Evolutionary conservation across 805 yeast species (phyloP), one percentile per base, ranked within the genome.

Genomic region (Jamesozyma jinghongensis): DNA sequence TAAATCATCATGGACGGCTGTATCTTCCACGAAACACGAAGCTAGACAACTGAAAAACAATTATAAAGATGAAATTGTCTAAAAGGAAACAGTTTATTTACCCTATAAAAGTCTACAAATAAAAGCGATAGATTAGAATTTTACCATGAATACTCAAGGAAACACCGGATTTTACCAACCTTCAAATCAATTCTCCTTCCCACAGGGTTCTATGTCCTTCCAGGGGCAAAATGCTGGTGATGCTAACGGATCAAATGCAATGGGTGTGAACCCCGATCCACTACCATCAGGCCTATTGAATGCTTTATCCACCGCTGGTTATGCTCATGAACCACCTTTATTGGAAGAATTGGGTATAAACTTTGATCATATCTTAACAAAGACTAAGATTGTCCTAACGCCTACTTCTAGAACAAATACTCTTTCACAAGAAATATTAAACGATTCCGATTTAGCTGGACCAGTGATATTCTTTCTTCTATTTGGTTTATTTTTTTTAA

Each of bases 261-360:
- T 49, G 34, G 55, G 54, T 4, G 46, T 52, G 8, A 49, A 52
- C 12, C 57, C 56, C 14, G 63, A 57, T 30, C 67, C 66, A 40
- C 67, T 90, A 37, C 71, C 85, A 1, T 67, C 77, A 0, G 98
- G 98, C 1, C 57, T 87, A 36, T 61, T 94, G 4, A 94, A 96
- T 3, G 98, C 97, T 0, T 81, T 92, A 54, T 85, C 96, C 2
- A 83, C 96, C 0, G 70, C 82, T 1, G 98, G 98, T 0, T 92
- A 92, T 56, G 79, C 95, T 0, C 90, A 87, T n/a, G 98, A 92
- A 61, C 88, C 95, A 0, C 87, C 97, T 2, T 67, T 92, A 35
- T 67, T 92, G 38, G 95, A 92, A 58, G 98, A 92, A 57, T 63
- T 92, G 19, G 98, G 97, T 2, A 85, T 92, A 56, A 88, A 92